Base-by-base conservation (phyloP, 192 early-diverging fungal species). In the Coemansia sp. region DNA sequence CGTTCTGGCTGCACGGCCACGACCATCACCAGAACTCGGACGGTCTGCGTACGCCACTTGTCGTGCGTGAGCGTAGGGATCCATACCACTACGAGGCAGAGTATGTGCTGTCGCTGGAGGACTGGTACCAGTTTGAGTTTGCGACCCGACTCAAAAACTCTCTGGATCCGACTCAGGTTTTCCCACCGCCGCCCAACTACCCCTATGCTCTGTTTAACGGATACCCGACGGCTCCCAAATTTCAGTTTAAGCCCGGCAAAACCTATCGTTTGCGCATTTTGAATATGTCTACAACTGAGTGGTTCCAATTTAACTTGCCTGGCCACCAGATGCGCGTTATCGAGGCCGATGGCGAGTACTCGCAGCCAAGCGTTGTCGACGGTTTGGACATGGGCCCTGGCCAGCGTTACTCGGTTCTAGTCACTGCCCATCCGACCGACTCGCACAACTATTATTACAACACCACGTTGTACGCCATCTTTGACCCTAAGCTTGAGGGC, bases 1-100 rank as follows among this genome's bases (percentile, higher is more conserved):
- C 90, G n/a, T 93, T 86, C 72, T 95, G 94, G 94, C 78, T 90
- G 41, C 92, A 94, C 63, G 78, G 84, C n/a, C 92, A 94, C 69
- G 74, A 62, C 57, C 68, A 68, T 27, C 77, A 74, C 23, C 90
- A 94, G 72, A 92, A 91, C 69, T 85, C 90, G 14, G 93, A 94
- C 64, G 93, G 93, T 41, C 70, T 93, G 48, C 87, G 89, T 60
- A 77, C 80, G 0, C 85, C 93, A 7, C 46, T 94, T 32, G 84
- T 92, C 46, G 82, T 94, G 51, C 76, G 86, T 59, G 80, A 88
- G 69, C 29, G 37, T 12, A 19, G 78, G 39, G 76, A 84, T 48
- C 84, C 83, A 29, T 76, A 85, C 62, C 29, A 68, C 41, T 90
- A 90, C 61, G 91, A 92, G 38, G 85, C 77, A 25, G 91, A 94